Evolutionary conservation across 441 rosid species (phyloP).

Genomic region (Populus trichocarpa): DNA sequence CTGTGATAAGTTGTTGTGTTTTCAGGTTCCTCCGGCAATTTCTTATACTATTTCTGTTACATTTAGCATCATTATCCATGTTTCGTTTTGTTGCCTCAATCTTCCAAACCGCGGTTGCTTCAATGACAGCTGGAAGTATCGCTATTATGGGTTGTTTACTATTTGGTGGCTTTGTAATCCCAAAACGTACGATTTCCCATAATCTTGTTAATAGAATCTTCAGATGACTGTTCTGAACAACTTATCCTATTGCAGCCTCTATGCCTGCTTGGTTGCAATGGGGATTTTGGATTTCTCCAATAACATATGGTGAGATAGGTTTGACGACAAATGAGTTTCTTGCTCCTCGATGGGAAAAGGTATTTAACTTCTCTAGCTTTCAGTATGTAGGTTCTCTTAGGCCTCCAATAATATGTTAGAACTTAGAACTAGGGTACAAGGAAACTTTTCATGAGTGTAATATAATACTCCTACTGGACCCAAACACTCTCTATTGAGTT

Average conservation of each 20-base stretch:
- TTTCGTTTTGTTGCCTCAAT: constrained; percentile 41
- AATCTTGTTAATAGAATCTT: neutral
- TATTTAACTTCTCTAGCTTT: neutral
- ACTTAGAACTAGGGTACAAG: too few relatives aligned
- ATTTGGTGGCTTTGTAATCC: constrained; percentile 45
- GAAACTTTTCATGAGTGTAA: too few relatives aligned
- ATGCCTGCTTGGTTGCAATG: constrained; percentile 65
- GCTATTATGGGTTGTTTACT: constrained; percentile 14
- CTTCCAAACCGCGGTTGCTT: constrained; percentile 35
- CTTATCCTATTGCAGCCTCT: constrained; percentile 33
- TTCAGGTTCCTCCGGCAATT: constrained; percentile 46
- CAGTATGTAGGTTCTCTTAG: too few relatives aligned
- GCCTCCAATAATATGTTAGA: too few relatives aligned
- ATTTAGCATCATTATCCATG: constrained; percentile 37
- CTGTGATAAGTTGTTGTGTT: too few relatives aligned
- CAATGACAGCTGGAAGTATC: constrained; percentile 26
- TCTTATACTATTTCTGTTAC: constrained; percentile 34
- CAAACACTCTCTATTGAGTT: too few relatives aligned
- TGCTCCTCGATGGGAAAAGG: constrained; percentile 66
- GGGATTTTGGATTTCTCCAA: constrained; percentile 71
- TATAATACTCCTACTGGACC: too few relatives aligned
- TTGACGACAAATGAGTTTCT: constrained; percentile 58
- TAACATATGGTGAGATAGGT: constrained; percentile 72
- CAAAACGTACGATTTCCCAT: constrained; percentile 26
- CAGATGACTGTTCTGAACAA: neutral